Evolutionary conservation across 345 rosid species (phyloP).

Genomic region (Aquilaria yunnanensis): DNA sequence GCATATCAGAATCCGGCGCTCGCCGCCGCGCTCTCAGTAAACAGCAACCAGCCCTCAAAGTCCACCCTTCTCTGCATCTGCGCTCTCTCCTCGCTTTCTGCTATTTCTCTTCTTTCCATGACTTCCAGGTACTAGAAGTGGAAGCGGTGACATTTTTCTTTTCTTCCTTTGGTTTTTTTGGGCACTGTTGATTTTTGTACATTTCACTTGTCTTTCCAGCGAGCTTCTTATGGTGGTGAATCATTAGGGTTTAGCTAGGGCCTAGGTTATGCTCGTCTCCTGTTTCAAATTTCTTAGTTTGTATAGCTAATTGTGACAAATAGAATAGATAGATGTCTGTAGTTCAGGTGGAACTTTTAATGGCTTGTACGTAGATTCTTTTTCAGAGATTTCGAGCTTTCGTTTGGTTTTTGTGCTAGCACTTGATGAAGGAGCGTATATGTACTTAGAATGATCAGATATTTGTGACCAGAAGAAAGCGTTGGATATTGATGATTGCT

Average conservation of each 20-base stretch:
- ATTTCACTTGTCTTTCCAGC: neutral
- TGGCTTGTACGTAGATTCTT: too few species aligned
- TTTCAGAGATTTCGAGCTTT: too few species aligned
- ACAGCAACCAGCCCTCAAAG: conserved; percentile 69
- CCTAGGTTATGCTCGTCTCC: neutral
- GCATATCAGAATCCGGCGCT: conserved; percentile 80
- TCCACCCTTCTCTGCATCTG: conserved; percentile 40
- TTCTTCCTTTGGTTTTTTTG: neutral
- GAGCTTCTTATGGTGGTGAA: neutral
- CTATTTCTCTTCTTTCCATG: conserved; percentile 46
- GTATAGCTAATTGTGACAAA: too few species aligned
- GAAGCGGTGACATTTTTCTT: conserved; percentile 4
- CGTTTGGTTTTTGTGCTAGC: too few species aligned
- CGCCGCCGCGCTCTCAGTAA: conserved; percentile 71
- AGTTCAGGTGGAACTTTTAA: too few species aligned
- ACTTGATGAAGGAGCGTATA: too few species aligned
- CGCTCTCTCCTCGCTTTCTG: conserved; percentile 59
- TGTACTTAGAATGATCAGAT: too few species aligned
- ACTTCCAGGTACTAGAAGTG: conserved; percentile 38
- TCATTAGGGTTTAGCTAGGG: conserved; percentile 16
- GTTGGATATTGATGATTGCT: too few species aligned
- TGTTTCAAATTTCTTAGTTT: too few species aligned
- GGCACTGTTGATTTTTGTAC: neutral
- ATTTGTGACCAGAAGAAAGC: too few species aligned
- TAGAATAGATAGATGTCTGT: too few species aligned